Base-by-base conservation (phyloP, 805 yeast species). In the Suhomyces sp. region DNA sequence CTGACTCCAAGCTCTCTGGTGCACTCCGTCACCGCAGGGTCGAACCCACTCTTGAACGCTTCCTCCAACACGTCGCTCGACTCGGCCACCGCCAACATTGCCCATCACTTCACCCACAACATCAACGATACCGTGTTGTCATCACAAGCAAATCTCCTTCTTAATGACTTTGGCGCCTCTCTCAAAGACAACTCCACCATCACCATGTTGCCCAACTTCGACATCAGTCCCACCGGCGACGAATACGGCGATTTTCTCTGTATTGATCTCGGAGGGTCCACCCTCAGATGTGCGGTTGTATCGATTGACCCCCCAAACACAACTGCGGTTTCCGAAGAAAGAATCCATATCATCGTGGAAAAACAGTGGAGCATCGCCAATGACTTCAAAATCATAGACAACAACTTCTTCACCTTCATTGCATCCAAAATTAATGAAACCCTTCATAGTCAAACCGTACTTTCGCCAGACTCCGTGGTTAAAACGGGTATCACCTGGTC, bases 251-350 rank as follows among this genome's bases (percentile, higher is more conserved):
- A 64, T 25, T 73, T 40, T 54, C 61, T 68, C 50, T 73, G 61
- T 14, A 56, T 77, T n/a, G 83, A 77, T 42, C 53, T 77, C 31
- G 83, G 83, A 4, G 83, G 83, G 2, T 70, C 77, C 1, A 76
- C 81, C 1, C 51, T 76, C 14, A 58, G 80, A 21, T 55, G 70
- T 4, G 63, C 72, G 2, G 62, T 66, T 20, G 55, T 68, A 8
- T 37, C 50, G 14, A 61, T 68, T n/a, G 53, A 47, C n/a, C 39
- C 46, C 4, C 48, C 55, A 5, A 16, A 32, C 12, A 8, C 27
- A 19, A 28, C 33, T 18, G 13, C 20, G 14, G 22, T 6, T 16
- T 19, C 13, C 10, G 25, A 18, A 31, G 29, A 25, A 8, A 44
- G 71, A 15, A 45, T 65, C 15, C 43, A 51, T 17, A 45, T 59